Conservation (phyloP, 2,329 filamentous ascomycete species). For the Aspergillus neotritici region DNA sequence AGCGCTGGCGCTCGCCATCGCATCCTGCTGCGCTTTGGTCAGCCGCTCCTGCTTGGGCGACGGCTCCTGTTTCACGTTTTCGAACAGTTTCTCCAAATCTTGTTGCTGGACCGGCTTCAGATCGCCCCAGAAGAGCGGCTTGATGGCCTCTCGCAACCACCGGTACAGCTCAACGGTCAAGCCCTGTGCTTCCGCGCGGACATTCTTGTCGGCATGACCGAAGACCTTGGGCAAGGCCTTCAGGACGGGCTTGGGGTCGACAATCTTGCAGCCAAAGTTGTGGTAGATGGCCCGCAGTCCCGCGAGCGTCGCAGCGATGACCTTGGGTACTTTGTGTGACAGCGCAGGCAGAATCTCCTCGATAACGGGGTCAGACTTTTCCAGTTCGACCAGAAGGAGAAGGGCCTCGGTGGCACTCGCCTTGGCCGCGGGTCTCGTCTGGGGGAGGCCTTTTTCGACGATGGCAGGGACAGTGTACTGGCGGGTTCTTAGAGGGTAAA, state of each 20-base stretch:
- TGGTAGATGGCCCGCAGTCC: conserved; percentile 81
- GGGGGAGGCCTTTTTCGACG: conserved; percentile 84
- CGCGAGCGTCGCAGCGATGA: conserved; percentile 68
- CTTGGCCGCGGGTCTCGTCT: conserved; percentile 83
- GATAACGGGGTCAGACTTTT: conserved; percentile 76
- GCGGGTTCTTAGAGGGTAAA: conserved; percentile 56
- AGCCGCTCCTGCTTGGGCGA: conserved; percentile 85
- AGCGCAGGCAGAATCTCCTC: conserved; percentile 83
- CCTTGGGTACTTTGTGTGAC: conserved; percentile 84
- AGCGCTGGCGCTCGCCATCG: conserved; percentile 63
- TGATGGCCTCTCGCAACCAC: conserved; percentile 97
- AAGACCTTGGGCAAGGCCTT: conserved; percentile 87
- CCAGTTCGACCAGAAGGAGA: conserved; percentile 82
- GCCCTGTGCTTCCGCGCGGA: conserved; percentile 86
- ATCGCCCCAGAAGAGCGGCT: conserved; percentile 94
- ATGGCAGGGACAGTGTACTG: conserved; percentile 69
- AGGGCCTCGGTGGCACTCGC: conserved; percentile 79
- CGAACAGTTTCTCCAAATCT: conserved; percentile 89
- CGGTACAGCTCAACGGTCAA: conserved; percentile 91
- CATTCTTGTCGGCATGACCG: conserved; percentile 95
- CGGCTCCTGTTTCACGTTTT: conserved; percentile 82
- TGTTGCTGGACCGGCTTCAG: conserved; percentile 92
- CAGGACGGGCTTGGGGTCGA: conserved; percentile 86
- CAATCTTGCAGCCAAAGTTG: conserved; percentile 88
- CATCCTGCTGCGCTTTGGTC: conserved; percentile 81